Conservation (phyloP, 164 flowering plant species). For the Umbilicus rupestris region DNA sequence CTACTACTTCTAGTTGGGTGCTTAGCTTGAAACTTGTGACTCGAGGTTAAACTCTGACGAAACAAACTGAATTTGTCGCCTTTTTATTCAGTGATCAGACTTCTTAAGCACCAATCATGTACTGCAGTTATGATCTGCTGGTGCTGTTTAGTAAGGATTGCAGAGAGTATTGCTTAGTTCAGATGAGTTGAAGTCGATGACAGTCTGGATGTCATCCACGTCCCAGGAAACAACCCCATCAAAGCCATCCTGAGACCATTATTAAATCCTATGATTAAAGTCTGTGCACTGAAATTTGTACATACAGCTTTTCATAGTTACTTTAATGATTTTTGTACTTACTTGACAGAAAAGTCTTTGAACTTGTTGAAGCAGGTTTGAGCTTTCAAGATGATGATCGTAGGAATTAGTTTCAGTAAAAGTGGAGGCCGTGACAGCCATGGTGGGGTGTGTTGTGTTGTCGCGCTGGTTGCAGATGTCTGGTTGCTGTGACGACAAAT, state of each 20-base stretch:
- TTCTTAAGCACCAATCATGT: too few relatives aligned
- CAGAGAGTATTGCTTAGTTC: not conserved
- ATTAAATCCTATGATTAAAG: not conserved
- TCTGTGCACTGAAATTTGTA: not conserved
- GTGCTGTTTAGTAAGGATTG: not conserved
- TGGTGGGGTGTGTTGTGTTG: not conserved
- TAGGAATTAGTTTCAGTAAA: too few relatives aligned
- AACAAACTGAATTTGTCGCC: not conserved
- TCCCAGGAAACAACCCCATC: not conserved
- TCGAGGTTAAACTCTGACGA: not conserved
- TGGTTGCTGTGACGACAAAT: not conserved
- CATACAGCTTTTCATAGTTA: not conserved
- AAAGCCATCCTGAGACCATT: not conserved
- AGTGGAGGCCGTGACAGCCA: not conserved
- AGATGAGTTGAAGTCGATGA: not conserved
- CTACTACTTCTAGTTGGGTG: not conserved
- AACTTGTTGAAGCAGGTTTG: conserved; percentile 2
- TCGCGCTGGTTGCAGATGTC: not conserved
- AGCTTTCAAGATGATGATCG: not conserved
- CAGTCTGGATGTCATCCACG: not conserved
- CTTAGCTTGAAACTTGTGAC: not conserved
- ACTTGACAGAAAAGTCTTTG: not conserved
- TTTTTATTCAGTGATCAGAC: not conserved
- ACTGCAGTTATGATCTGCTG: too few relatives aligned
- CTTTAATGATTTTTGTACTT: not conserved